Evolutionary conservation across 371 early-diverging fungal species (phyloP), one percentile per base, ranked within the genome.

Genomic region (Rhizopus delemar): DNA sequence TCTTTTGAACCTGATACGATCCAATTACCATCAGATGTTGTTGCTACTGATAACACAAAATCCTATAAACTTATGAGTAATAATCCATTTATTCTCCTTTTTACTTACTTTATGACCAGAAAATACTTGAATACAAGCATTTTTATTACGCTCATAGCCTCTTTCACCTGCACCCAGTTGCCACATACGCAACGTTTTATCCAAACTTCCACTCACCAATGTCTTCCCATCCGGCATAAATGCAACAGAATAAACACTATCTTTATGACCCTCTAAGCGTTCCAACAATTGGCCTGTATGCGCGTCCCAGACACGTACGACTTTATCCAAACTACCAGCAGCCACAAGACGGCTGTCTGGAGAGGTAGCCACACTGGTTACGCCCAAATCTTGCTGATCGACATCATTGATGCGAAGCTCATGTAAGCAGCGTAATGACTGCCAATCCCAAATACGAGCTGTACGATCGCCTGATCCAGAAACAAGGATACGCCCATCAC

Each of bases 381-480:
- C 95, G 31, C 98, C 98, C 2, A 93, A 85, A 71, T 98, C 97
- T 73, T 93, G 93, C 58, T 83, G 81, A 16, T 87, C 87, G 38
- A 80, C 84, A 58, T 94, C 93, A 29, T 90, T 92, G 57, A 93
- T 93, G 31, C 80, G 66, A 67, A 98, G 77, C 35, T 81, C 86
- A 66, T 85, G 84, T 43, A 92, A 45, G 54, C 87, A 86, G 56
- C 79, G 81, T 35, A 90, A 92, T 16, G 81, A 81, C 38, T 88
- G 89, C 78, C 90, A 83, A 65, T 89, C 88, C 96, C 96, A 97
- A 34, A 97, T 82, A 53, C 93, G 80, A 34, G 87, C 91, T 0
- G 93, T 94, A 57, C 92, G 86, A 74, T 99, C 99, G 32, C 99
- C 99, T 16, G 93, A 91, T 22, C 99, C 99, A 15, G 92, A 92